Base-by-base conservation (phyloP, 164 flowering plant genomes). In the Liquidambar formosana region DNA sequence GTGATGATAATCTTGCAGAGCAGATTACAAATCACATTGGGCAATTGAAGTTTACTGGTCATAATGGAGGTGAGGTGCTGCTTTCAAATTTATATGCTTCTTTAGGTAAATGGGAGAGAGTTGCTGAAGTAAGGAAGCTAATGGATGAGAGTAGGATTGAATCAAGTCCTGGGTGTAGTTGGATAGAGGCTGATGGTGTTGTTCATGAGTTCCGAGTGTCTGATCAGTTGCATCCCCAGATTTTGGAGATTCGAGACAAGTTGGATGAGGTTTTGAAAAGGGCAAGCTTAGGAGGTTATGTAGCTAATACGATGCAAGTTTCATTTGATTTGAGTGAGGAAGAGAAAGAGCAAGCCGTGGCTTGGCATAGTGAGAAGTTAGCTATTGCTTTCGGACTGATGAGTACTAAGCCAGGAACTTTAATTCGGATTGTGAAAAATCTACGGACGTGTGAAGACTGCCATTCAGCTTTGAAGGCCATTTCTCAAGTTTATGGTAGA, bases 331-430 rank as follows among this genome's bases (percentile, higher is more conserved):
- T 85, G 64, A 76, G 72, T 60, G 83, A 85, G 67, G 85, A 80
- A 73, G 88, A 84, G 57, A 85, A 77, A 75, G 78, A 81, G 70
- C 75, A 81, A 72, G 86, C 89, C 21, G 66, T 83, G 43, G 68
- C 81, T 49, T 80, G 72, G 77, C 88, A 82, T 53, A 82, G 85
- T 71, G 90, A 88, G 75, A 86, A 86, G 82, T 59, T 88, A 66
- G 86, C 84, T 9, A 38, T 89, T 73, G 86, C 88, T 26, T 89
- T 85, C 69, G 88, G 80, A 10, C 53, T 83, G 69, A 63, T 87
- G 73, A 77, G 69, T 71, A 82, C 86, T 12, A n/a, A 25, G 21
- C 66, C 78, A 15, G 78, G 82, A 65, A 72, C 71, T 67, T 75
- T 69, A 13, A 84, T 85, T 67, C 75, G 81, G 16, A 78, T 89